A percentile compares a stretch with the other conserved stretches of the same genome.
phyloP scores from a whole-genome alignment of 2,329 filamentous ascomycete genomes.

The Colletotrichum eleusines region DNA sequence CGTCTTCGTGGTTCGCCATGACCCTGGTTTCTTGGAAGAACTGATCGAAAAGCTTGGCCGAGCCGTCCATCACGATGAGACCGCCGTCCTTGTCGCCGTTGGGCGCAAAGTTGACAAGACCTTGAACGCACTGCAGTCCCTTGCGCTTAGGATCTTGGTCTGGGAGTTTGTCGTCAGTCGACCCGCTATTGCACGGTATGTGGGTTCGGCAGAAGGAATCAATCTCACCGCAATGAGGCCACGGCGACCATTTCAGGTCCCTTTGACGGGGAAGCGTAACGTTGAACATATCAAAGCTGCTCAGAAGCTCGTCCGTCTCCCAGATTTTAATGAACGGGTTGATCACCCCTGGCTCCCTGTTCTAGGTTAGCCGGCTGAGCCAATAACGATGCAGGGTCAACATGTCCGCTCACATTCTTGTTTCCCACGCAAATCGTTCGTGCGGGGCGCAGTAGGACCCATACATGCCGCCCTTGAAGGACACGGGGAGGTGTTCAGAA shows the following conservation, averaged over 20 bases:
- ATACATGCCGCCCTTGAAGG: slow-evolving; percentile 60
- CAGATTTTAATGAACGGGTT: slow-evolving; percentile 57
- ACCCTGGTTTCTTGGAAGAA: slow-evolving; percentile 53
- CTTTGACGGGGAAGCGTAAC: slow-evolving; percentile 52
- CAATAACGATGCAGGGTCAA: neutral
- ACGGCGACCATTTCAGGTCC: slow-evolving; percentile 29
- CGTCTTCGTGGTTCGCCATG: slow-evolving; percentile 46
- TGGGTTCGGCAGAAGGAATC: too few relatives aligned
- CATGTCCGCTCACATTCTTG: slow-evolving; percentile 45
- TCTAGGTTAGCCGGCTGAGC: neutral
- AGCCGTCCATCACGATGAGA: slow-evolving; percentile 58
- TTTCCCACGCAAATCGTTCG: slow-evolving; percentile 59
- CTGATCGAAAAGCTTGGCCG: slow-evolving; percentile 55
- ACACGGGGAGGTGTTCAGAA: slow-evolving; percentile 56
- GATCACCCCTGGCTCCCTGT: slow-evolving; percentile 53
- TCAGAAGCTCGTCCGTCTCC: slow-evolving; percentile 48
- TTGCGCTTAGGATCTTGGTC: slow-evolving; percentile 53
- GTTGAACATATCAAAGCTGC: slow-evolving; percentile 53
- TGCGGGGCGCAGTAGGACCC: slow-evolving; percentile 54
- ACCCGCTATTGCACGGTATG: accelerated
- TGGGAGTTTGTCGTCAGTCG: neutral
- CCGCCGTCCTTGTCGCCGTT: slow-evolving; percentile 61
- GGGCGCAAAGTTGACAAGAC: slow-evolving; percentile 58
- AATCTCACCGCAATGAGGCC: slow-evolving; percentile 27
- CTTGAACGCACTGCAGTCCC: slow-evolving; percentile 51